These are phyloP conservation scores for Pestalotiopsis sp. DNA, from an alignment of 2,329 filamentous ascomycete species.

Conservation along the genomic window DNA sequence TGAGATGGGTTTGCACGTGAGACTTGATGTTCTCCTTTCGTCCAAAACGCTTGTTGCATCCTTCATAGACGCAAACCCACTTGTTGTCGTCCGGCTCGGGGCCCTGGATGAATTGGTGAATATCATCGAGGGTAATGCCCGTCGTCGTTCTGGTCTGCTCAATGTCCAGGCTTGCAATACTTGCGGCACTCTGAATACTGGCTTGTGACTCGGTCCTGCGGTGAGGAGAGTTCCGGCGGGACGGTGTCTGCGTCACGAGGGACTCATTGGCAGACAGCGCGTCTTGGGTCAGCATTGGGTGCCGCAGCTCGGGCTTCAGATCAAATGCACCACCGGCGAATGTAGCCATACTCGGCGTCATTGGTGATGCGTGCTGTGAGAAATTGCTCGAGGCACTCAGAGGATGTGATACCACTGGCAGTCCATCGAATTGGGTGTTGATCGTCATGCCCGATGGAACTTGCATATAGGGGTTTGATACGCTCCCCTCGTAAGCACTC, in stretches of 20 bases:
- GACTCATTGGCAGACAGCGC: conserved; percentile 22
- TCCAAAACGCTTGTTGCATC: conserved; percentile 89
- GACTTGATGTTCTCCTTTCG: conserved; percentile 99
- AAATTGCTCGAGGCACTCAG: conserved; percentile 46
- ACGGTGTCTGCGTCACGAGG: conserved; percentile 26
- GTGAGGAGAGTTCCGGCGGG: conserved; percentile 42
- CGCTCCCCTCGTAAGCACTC: conserved; percentile 45
- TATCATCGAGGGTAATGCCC: conserved; percentile 85
- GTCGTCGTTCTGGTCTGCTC: conserved; percentile 74
- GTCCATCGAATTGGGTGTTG: conserved; percentile 42
- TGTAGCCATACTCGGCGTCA: conserved; percentile 49
- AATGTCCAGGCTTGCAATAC: conserved; percentile 65
- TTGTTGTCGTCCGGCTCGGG: conserved; percentile 75
- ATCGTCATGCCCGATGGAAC: conserved; percentile 40
- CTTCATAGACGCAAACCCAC: conserved; percentile 76
- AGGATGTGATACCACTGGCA: conserved; percentile 37
- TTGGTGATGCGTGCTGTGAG: conserved; percentile 56
- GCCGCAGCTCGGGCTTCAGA: conserved; percentile 44
- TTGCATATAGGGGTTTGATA: conserved; percentile 58
- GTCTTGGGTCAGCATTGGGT: conserved; percentile 22
- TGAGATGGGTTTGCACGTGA: conserved; percentile 96
- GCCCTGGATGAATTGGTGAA: conserved; percentile 72
- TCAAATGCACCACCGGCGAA: conserved; percentile 44
- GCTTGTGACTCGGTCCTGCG: conserved; percentile 63
- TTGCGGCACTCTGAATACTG: conserved; percentile 60